These are phyloP conservation scores for Penicillium sp. DNA, from an alignment of 2,329 filamentous ascomycete genomes.

Conservation along the genomic window DNA sequence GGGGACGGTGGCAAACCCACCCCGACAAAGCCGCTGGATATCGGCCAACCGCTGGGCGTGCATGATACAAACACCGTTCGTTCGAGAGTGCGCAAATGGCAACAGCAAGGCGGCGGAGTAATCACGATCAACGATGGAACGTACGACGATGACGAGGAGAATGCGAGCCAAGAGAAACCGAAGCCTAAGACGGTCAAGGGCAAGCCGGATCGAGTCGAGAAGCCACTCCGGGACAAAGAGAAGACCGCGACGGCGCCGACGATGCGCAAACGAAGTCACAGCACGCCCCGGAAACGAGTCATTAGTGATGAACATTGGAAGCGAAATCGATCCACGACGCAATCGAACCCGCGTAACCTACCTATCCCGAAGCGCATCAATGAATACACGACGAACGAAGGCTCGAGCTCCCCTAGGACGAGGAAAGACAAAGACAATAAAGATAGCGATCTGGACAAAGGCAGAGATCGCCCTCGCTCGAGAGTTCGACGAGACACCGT, in stretches of 20 bases:
- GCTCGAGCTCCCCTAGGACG: constrained; percentile 28
- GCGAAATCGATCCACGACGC: constrained; percentile 52
- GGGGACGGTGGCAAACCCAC: constrained; percentile 61
- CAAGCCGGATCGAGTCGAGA: constrained; percentile 30
- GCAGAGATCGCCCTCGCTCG: constrained; percentile 27
- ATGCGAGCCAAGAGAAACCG: constrained; percentile 24
- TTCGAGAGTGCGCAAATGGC: constrained; percentile 83
- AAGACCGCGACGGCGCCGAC: constrained; percentile 13
- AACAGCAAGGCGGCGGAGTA: constrained; percentile 73
- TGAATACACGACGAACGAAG: constrained; percentile 41
- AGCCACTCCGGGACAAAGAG: constrained; percentile 21
- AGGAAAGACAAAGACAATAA: constrained; percentile 33
- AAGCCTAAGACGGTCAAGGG: constrained; percentile 30
- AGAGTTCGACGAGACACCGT: constrained; percentile 35
- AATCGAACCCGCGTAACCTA: constrained; percentile 44
- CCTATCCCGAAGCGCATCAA: constrained; percentile 49
- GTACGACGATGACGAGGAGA: constrained; percentile 60
- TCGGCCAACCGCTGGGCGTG: constrained; percentile 58
- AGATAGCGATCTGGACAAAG: constrained; percentile 27
- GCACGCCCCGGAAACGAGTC: constrained; percentile 84
- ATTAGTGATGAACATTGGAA: constrained; percentile 90
- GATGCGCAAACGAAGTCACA: constrained; percentile 50
- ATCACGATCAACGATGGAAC: constrained; percentile 63
- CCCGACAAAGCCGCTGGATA: constrained; percentile 60
- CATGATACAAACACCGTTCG: constrained; percentile 69